A percentile compares a stretch with the other conserved stretches of the same genome.
Conservation (phyloP, 2,329 filamentous ascomycete genomes). For the Trichoderma afroharzianum region DNA sequence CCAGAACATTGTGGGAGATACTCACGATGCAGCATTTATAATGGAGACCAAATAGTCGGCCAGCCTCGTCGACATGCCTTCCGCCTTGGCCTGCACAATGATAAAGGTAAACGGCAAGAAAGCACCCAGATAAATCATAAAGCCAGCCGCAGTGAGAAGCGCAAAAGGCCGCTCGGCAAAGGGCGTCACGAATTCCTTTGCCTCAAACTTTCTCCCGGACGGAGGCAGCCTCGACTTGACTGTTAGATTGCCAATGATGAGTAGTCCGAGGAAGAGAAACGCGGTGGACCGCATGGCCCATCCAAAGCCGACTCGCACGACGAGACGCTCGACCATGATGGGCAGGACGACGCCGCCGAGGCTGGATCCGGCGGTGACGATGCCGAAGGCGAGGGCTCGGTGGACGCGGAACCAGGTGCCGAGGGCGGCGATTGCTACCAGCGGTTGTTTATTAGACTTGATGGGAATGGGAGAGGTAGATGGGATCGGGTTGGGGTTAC, state of each 20-base stretch:
- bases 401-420: not conserved
- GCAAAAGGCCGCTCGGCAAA: not conserved
- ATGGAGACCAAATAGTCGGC: not conserved
- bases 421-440: not conserved
- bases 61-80: not conserved
- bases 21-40: not conserved
- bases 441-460: not conserved
- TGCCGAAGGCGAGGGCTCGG: not conserved
- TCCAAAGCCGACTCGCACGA: not conserved
- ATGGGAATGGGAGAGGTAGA: not conserved
- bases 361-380: not conserved
- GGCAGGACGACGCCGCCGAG: not conserved
- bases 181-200: not conserved
- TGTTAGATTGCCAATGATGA: not conserved
- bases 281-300: not conserved
- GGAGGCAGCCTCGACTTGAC: not conserved
- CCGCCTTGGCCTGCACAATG: not conserved
- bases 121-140: not conserved
- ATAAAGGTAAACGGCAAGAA: not conserved
- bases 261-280: not conserved
- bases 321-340: not conserved
- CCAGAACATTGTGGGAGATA: not conserved
- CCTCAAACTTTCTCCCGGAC: not conserved
- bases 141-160: not conserved
- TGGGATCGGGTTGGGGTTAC: not conserved